Percentiles rank a stretch among this genome's conserved stretches.
Evolutionary conservation across 371 early-diverging fungal genomes (phyloP).

Genomic region (Syncephalis fuscata): DNA sequence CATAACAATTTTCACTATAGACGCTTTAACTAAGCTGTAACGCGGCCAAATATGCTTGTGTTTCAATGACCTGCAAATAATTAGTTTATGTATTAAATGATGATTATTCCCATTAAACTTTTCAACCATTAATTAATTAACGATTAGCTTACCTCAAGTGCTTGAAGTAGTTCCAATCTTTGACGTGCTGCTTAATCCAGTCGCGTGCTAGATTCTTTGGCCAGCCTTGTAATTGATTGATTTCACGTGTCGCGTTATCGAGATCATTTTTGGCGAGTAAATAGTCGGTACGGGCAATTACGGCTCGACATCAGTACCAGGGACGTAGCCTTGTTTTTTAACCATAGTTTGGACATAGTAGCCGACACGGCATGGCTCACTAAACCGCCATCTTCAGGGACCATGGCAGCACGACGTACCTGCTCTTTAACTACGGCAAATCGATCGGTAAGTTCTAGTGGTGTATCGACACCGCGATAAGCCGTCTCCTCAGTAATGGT

Average conservation of each 20-base stretch:
- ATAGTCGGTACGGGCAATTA: constrained; percentile 66
- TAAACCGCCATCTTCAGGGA: constrained; percentile 74
- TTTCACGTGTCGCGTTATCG: constrained; percentile 78
- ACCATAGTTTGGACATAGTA: constrained; percentile 62
- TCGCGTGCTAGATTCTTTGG: constrained; percentile 72
- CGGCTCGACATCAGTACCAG: constrained; percentile 83
- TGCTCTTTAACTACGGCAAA: constrained; percentile 50
- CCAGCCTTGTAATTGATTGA: constrained; percentile 92
- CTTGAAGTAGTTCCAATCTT: constrained; percentile 82
- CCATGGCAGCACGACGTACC: constrained; percentile 67
- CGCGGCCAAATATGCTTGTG: too few species aligned
- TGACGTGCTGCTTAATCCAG: constrained; percentile 77
- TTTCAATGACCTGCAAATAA: too few species aligned
- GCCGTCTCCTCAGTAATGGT: constrained; percentile 43
- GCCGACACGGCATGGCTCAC: constrained; percentile 65
- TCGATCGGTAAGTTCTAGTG: constrained; percentile 49
- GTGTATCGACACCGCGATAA: constrained; percentile 46
- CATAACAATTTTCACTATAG: too few species aligned
- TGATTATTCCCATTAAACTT: too few species aligned
- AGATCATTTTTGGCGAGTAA: constrained; percentile 62
- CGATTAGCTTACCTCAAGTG: constrained; percentile 41
- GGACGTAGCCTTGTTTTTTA: constrained; percentile 68
- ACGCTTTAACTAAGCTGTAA: too few species aligned
- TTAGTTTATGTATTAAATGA: too few species aligned
- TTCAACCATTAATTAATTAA: too few species aligned